Evolutionary conservation across 2,329 filamentous ascomycete genomes (phyloP), one percentile per base, ranked within the genome.

Genomic region (Venturia asperata): DNA sequence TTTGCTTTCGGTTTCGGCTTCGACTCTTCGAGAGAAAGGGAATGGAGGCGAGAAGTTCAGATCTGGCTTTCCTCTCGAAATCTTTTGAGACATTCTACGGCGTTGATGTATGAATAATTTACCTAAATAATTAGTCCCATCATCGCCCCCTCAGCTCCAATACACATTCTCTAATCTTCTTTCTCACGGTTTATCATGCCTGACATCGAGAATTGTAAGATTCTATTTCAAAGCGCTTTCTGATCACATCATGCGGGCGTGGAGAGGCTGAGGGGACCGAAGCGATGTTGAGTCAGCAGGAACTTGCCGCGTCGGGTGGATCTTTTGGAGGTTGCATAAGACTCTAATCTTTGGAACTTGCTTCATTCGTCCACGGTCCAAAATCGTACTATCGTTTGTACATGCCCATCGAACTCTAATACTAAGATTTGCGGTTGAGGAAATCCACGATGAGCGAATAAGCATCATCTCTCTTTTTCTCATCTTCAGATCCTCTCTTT

Each of bases 401-500:
- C n/a, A 49, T n/a, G 24, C 24, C n/a, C 9, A 49, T 3, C 21
- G 24, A 15, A 21, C 21, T 37, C 15, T 58, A 17, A 7, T 3
- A 30, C 27, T 11, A 58, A 21, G 52, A 34, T 37, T 37, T 58
- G 15, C 30, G 52, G 17, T 61, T 61, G 15, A 61, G 42, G 17
- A 61, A 61, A 27, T 27, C 11, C n/a, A 61, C 19, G 10, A 61
- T n/a, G 27, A 42, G 37, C 3, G 34, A 27, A 27, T 61, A 61
- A 4, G 60, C 60, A 13, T 61, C 60, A 27, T 61, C 60, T 10
- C 60, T 45, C 10, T 42, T 45, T n/a, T n/a, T 61, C 37, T 34
- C 37, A 11, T 43, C 39, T 3, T 61, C 42, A 4, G 52, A 58
- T 19, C 42, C 60, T 13, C 13, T 45, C 17, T 10, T 61, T 1